Percentiles rank a stretch among this genome's conserved stretches.
Conservation (phyloP, 768 basidiomycete species). For the Boletus patriciae region DNA sequence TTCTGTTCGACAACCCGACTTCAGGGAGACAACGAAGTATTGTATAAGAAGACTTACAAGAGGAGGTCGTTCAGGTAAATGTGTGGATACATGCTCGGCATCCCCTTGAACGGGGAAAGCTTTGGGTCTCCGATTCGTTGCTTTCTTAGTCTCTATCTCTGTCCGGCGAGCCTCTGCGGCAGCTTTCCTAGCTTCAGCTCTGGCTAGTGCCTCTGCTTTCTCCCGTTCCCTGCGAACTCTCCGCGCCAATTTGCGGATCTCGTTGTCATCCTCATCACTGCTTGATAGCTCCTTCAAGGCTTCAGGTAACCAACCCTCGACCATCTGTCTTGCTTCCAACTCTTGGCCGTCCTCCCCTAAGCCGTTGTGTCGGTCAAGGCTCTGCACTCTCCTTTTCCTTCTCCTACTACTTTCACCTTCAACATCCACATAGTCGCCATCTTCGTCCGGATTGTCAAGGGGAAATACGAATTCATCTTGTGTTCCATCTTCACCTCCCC, state of each 20-base stretch:
- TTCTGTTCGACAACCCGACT: slow-evolving; percentile 7
- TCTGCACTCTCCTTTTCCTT: slow-evolving; percentile 7
- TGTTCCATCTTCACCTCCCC: slow-evolving; percentile 30
- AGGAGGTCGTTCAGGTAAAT: background rate
- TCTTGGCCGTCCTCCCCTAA: background rate
- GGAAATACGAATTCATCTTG: slow-evolving; percentile 32
- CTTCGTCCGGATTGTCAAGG: slow-evolving; percentile 22
- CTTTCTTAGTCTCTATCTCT: slow-evolving; percentile 14
- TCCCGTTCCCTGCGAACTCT: slow-evolving; percentile 35
- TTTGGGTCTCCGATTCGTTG: slow-evolving; percentile 20
- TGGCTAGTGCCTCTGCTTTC: slow-evolving; percentile 21
- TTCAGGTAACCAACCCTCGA: slow-evolving; percentile 34
- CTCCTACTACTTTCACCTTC: slow-evolving; percentile 12
- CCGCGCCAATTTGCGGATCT: slow-evolving; percentile 33
- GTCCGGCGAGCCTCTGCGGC: slow-evolving; percentile 17
- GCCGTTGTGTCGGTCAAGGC: background rate
- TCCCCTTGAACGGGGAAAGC: slow-evolving; percentile 26
- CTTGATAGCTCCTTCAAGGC: slow-evolving; percentile 39
- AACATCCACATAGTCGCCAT: slow-evolving; percentile 28
- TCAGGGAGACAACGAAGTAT: background rate
- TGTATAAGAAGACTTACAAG: slow-evolving; percentile 16
- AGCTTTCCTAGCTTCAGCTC: slow-evolving; percentile 18
- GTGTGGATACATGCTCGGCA: background rate
- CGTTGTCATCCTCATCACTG: slow-evolving; percentile 44
- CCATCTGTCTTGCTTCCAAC: background rate